Percentiles rank a stretch among this genome's conserved stretches.
phyloP scores from a whole-genome alignment of 306 rosid species.

The Cyclanthera cordifolia region DNA sequence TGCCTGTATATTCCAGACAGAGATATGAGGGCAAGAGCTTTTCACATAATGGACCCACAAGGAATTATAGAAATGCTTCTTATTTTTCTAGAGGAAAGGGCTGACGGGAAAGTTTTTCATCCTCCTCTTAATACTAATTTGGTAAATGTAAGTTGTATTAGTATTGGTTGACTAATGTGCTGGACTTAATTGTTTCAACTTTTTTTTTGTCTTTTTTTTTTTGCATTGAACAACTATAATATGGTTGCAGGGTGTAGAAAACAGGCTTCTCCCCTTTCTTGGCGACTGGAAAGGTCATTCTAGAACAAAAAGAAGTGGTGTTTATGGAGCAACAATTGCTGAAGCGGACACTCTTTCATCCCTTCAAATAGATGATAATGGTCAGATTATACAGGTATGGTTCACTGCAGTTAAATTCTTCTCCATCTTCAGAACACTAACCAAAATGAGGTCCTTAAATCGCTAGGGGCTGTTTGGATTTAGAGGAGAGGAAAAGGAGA shows the following conservation, averaged over 20 bases:
- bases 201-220: conserved; percentile 4
- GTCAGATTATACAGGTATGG: conserved; percentile 71
- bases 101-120: conserved; percentile 36
- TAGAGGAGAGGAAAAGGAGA: no score
- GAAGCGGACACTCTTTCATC: conserved; percentile 53
- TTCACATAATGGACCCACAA: conserved; percentile 83
- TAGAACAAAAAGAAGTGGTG: conserved; percentile 81
- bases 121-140: conserved; percentile 26
- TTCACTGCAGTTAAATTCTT: background rate
- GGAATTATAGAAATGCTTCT: conserved; percentile 74
- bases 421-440: background rate
- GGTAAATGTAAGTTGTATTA: conserved; percentile 29
- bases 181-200: background rate
- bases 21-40: conserved; percentile 78
- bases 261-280: conserved; percentile 63
- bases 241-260: conserved; percentile 22
- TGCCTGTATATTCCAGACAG: conserved; percentile 59
- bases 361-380: conserved; percentile 51
- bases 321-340: conserved; percentile 77
- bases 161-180: conserved; percentile 1
- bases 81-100: conserved; percentile 76
- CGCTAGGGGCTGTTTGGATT: no score
- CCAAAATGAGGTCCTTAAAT: background rate
- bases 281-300: conserved; percentile 91
- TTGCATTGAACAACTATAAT: conserved; percentile 7